A percentile compares a stretch with the other conserved stretches of the same genome.
phyloP scores from a whole-genome alignment of 768 basidiomycete species.

The Coprinopsis cinerea region DNA sequence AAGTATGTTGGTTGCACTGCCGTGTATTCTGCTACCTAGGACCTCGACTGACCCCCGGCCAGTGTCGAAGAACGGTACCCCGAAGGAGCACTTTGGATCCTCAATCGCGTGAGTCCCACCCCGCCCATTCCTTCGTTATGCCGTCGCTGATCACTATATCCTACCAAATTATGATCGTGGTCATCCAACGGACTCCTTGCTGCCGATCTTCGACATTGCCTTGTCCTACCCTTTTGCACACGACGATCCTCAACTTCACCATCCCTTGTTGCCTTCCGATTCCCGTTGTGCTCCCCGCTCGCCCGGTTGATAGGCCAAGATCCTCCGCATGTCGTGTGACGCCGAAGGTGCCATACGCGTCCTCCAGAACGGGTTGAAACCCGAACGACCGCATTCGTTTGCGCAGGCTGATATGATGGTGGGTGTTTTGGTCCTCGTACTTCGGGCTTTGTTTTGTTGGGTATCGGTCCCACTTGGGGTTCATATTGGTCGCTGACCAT shows the following conservation, averaged over 20 bases:
- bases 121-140: no score
- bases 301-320: slow-evolving; percentile 64
- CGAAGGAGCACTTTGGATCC: slow-evolving; percentile 63
- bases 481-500: no score
- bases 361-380: slow-evolving; percentile 50
- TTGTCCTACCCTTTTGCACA: background rate
- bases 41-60: background rate
- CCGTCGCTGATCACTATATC: no score
- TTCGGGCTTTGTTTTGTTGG: background rate
- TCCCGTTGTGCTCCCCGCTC: background rate
- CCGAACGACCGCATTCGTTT: slow-evolving; percentile 50
- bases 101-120: slow-evolving; percentile 59
- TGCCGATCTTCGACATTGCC: no score
- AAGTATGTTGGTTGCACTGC: slow-evolving; percentile 30
- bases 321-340: slow-evolving; percentile 65
- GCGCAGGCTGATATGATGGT: slow-evolving; percentile 71
- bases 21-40: slow-evolving; percentile 4
- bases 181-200: no score
- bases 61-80: slow-evolving; percentile 59
- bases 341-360: slow-evolving; percentile 60
- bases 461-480: no score
- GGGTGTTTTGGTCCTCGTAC: slow-evolving; percentile 16
- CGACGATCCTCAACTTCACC: background rate
- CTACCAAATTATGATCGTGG: no score
- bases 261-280: background rate